phyloP scores from a whole-genome alignment of 129 eudicot genomes.

The Solidago caesia region DNA sequence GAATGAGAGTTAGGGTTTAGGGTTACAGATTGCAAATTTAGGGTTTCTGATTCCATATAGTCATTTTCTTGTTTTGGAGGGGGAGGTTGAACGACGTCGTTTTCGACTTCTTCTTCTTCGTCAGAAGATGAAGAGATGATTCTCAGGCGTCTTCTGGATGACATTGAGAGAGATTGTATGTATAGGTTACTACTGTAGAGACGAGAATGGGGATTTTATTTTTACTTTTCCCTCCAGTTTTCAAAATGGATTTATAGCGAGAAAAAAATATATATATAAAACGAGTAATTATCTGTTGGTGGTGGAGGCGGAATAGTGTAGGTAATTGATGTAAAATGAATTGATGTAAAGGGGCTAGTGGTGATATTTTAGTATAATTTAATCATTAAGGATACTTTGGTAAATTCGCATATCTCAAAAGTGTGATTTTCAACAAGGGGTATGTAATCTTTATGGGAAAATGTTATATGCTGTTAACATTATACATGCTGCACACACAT shows the following conservation, averaged over 20 bases:
- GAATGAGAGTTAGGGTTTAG: constrained; percentile 50
- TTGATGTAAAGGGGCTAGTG: too few relatives aligned
- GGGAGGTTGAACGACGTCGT: constrained; percentile 20
- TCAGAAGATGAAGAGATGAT: constrained; percentile 62
- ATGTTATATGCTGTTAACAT: too few relatives aligned
- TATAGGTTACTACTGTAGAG: background rate
- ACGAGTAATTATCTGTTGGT: too few relatives aligned
- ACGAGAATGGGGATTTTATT: background rate
- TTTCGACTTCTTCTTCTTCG: constrained; percentile 72
- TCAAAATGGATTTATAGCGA: background rate
- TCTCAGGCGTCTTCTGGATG: constrained; percentile 57
- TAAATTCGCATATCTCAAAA: too few relatives aligned
- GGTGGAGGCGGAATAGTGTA: too few relatives aligned
- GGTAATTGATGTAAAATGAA: too few relatives aligned
- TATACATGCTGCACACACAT: too few relatives aligned
- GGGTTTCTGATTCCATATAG: constrained; percentile 31
- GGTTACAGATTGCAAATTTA: constrained; percentile 51
- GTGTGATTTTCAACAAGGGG: too few relatives aligned
- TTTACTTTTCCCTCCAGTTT: background rate
- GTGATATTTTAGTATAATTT: too few relatives aligned
- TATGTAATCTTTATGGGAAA: too few relatives aligned
- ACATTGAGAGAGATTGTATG: constrained; percentile 32
- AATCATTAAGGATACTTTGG: too few relatives aligned
- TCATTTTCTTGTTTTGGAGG: constrained; percentile 19
- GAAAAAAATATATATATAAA: too few relatives aligned